Conservation (phyloP, 768 basidiomycete species). For the Boletus sp. region DNA sequence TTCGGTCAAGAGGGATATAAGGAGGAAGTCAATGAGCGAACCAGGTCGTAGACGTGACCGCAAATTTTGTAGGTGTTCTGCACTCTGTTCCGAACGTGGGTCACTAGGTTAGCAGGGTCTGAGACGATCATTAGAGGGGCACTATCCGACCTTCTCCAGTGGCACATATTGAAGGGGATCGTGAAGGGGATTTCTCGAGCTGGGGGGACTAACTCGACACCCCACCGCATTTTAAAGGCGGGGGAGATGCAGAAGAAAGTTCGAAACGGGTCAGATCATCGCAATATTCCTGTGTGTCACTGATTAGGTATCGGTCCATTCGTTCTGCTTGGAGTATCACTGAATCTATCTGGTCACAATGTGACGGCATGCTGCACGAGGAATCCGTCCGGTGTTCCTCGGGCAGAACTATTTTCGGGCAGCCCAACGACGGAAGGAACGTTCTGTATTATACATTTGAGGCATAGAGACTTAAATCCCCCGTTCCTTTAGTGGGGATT, state of each 20-base stretch:
- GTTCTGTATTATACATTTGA: constrained; percentile 21
- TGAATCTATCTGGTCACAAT: constrained; percentile 17
- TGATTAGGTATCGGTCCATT: constrained; percentile 26
- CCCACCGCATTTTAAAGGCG: constrained; percentile 26
- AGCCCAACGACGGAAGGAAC: constrained; percentile 12
- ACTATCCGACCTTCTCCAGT: constrained; percentile 61
- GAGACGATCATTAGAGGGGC: constrained; percentile 8
- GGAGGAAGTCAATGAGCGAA: constrained; percentile 32
- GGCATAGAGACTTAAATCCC: constrained; percentile 15
- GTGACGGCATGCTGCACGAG: constrained; percentile 26
- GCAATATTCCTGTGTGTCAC: constrained; percentile 23
- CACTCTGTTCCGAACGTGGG: constrained; percentile 44
- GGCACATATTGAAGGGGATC: constrained; percentile 53
- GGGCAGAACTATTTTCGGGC: constrained; percentile 30
- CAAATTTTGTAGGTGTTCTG: constrained; percentile 60
- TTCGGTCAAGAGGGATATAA: constrained; percentile 11
- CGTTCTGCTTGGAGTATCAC: constrained; percentile 20
- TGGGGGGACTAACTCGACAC: not conserved
- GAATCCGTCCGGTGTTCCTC: constrained; percentile 31
- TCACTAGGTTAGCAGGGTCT: constrained; percentile 12
- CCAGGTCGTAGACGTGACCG: constrained; percentile 52
- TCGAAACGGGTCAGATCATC: constrained; percentile 23
- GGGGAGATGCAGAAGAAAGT: constrained; percentile 15
- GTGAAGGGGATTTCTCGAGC: constrained; percentile 17
- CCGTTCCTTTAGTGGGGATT: constrained; percentile 20